These are phyloP conservation scores for Vickermania ingenoplastis DNA, from an alignment of 208 protist genomes.

Conservation along the genomic window DNA sequence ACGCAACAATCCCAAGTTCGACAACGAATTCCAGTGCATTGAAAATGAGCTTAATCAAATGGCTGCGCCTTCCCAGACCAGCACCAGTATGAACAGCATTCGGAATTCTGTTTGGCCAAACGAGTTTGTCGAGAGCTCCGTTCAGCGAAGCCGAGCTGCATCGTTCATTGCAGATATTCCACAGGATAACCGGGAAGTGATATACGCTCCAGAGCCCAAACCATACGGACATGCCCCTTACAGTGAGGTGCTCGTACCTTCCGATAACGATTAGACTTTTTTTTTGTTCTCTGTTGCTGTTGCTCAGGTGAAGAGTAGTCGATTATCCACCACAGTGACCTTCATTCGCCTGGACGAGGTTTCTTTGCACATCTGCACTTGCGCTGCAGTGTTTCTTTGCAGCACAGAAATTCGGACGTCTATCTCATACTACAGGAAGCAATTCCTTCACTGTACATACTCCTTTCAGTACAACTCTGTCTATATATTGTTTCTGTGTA, in stretches of 20 bases:
- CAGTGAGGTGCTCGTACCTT: background rate
- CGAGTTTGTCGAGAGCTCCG: background rate
- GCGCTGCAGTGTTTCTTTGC: too few relatives aligned
- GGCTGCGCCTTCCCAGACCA: background rate
- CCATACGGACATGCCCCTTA: background rate
- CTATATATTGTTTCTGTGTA: too few relatives aligned
- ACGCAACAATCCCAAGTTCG: background rate
- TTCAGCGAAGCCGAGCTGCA: background rate
- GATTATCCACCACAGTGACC: too few relatives aligned
- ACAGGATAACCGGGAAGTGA: background rate
- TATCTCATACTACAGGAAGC: too few relatives aligned
- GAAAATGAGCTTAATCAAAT: conserved; percentile 20
- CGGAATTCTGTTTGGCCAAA: background rate
- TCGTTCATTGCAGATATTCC: background rate
- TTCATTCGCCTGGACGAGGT: too few relatives aligned
- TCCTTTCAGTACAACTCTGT: too few relatives aligned
- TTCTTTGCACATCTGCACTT: too few relatives aligned
- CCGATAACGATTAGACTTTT: background rate
- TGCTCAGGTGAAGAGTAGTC: too few relatives aligned
- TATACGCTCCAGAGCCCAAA: background rate
- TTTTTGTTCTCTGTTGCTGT: too few relatives aligned
- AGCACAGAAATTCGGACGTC: too few relatives aligned
- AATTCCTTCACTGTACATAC: too few relatives aligned
- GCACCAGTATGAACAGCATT: background rate
- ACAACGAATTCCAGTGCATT: conserved; percentile 7